phyloP scores from a whole-genome alignment of 768 basidiomycete genomes.

The Chlorophyllum brunneum region DNA sequence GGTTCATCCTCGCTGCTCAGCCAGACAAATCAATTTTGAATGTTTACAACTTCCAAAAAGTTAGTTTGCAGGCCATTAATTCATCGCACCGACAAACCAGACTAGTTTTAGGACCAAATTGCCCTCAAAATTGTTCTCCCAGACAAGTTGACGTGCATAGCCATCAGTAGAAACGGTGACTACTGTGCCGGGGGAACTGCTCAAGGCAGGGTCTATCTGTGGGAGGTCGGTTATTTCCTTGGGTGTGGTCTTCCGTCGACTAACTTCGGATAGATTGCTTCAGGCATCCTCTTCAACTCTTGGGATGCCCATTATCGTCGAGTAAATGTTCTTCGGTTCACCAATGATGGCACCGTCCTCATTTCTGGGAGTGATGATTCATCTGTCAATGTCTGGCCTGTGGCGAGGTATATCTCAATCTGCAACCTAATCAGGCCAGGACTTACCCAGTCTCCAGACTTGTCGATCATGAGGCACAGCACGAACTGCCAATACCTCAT shows the following conservation, averaged over 20 bases:
- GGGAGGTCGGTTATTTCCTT: constrained; percentile 70
- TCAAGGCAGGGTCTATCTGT: constrained; percentile 88
- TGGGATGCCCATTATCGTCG: constrained; percentile 97
- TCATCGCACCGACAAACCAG: constrained; percentile 9
- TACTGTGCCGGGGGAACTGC: constrained; percentile 87
- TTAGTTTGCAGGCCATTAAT: constrained; percentile 24
- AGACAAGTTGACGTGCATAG: constrained; percentile 81
- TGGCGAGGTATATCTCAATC: constrained; percentile 64
- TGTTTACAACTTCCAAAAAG: constrained; percentile 94
- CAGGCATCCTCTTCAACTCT: constrained; percentile 88
- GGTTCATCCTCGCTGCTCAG: constrained; percentile 80
- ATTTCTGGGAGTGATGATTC: constrained; percentile 91
- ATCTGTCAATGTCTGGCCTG: constrained; percentile 83
- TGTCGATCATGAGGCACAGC: constrained; percentile 69
- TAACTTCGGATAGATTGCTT: constrained; percentile 56
- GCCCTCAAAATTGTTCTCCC: constrained; percentile 83
- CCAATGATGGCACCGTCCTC: constrained; percentile 74
- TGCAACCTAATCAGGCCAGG: constrained; percentile 12
- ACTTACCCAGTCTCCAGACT: constrained; percentile 44
- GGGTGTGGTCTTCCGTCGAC: background rate
- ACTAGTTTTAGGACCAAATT: constrained; percentile 73
- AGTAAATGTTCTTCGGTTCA: constrained; percentile 80
- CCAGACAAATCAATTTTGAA: constrained; percentile 86
- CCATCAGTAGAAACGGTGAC: constrained; percentile 65
- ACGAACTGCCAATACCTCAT: constrained; percentile 72